Evolutionary conservation across 352 stramenopile species (phyloP).

Genomic region (Phytophthora crassamura): DNA sequence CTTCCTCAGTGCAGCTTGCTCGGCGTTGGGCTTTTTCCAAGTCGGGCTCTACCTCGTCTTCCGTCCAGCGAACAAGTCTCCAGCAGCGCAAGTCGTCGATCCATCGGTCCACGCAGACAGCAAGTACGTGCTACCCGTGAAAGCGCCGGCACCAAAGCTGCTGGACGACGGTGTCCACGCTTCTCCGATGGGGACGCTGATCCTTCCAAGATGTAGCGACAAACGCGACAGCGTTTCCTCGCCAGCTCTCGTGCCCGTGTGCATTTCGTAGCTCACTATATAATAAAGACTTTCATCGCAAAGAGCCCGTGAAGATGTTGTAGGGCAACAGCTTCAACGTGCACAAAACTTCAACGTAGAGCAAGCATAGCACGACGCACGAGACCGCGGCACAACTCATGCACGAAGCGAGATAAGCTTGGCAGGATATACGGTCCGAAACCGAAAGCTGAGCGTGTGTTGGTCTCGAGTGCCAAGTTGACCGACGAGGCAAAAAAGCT

Average conservation of each 20-base stretch:
- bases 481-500: background rate
- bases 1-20: conserved; percentile 26
- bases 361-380: no score
- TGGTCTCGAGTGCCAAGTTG: background rate
- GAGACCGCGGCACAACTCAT: no score
- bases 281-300: no score
- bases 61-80: conserved; percentile 12
- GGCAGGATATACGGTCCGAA: background rate
- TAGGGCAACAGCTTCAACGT: no score
- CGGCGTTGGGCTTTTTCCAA: conserved; percentile 25
- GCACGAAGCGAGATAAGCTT: no score
- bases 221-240: conserved; percentile 14
- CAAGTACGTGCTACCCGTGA: conserved; percentile 15
- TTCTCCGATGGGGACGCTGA: background rate
- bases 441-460: background rate
- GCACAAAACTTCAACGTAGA: no score
- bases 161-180: background rate
- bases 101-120: background rate
- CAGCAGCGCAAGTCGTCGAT: background rate
- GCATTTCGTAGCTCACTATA: conserved; percentile 4
- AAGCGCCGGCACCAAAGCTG: background rate
- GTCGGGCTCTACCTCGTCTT: conserved; percentile 37
- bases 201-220: conserved; percentile 7
- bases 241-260: conserved; percentile 9
- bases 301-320: no score